phyloP scores from a whole-genome alignment of 441 rosid species.

The Pelargonium citronellum region DNA sequence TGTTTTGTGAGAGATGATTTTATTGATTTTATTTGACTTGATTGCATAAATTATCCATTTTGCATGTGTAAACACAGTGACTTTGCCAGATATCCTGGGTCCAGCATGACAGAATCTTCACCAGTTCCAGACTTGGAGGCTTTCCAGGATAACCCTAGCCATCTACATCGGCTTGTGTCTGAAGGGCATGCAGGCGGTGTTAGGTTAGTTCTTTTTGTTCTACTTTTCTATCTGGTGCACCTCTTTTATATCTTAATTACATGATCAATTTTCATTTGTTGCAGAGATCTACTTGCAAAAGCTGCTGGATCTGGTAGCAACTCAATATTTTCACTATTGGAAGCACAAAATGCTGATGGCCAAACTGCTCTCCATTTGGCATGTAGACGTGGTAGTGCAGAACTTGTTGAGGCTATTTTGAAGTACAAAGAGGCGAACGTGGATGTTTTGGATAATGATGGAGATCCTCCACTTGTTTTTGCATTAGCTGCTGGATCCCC shows the following conservation, averaged over 20 bases:
- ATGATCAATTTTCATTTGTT: slow-evolving; percentile 11
- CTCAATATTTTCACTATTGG: slow-evolving; percentile 52
- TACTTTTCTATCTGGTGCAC: slow-evolving; percentile 19
- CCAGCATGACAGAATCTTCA: slow-evolving; percentile 49
- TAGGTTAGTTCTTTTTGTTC: slow-evolving; percentile 50
- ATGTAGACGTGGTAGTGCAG: slow-evolving; percentile 91
- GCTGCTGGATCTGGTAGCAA: slow-evolving; percentile 50
- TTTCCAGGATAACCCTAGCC: slow-evolving; percentile 50
- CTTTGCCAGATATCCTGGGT: slow-evolving; percentile 43
- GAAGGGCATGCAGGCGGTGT: slow-evolving; percentile 77
- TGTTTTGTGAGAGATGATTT: slow-evolving; percentile 16
- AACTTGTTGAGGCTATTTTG: slow-evolving; percentile 77
- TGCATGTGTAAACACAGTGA: slow-evolving; percentile 44
- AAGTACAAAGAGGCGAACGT: slow-evolving; percentile 64
- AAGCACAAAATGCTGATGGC: slow-evolving; percentile 87
- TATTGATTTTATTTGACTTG: neutral
- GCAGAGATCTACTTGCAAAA: slow-evolving; percentile 70
- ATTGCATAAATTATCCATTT: slow-evolving; percentile 12
- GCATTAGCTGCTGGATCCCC: slow-evolving; percentile 99
- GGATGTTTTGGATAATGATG: slow-evolving; percentile 88
- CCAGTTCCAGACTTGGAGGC: slow-evolving; percentile 41
- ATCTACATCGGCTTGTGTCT: slow-evolving; percentile 65
- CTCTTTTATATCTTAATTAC: slow-evolving; percentile 16
- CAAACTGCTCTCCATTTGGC: slow-evolving; percentile 98
- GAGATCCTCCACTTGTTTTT: slow-evolving; percentile 98